Base-by-base conservation (phyloP, 805 yeast species). In the Yarrowia sp. region DNA sequence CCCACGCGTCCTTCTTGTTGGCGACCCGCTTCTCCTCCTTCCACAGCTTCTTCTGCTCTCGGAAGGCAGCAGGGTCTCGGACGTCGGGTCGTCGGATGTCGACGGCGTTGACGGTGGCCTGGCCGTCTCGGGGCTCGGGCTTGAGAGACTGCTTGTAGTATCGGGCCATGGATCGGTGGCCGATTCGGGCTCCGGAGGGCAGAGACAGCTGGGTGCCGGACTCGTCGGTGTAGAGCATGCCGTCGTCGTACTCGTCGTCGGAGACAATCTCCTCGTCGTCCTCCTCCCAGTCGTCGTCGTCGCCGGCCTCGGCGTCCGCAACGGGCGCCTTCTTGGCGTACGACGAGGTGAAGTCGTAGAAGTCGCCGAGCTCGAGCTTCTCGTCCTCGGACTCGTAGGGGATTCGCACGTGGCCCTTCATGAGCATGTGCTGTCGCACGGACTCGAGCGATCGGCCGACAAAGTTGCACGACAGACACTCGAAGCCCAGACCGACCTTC, bases 351-450 rank as follows among this genome's bases (percentile, higher is more conserved):
- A 90, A 92, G 71, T 93, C 97, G 71, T 94, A 94, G 70, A 87
- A 94, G 39, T 84, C 86, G 0, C 91, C 81, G 44, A 93, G 79
- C 69, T 86, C 87, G 51, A 84, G 80, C 69, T 85, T 84, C 69
- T 94, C 96, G 63, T 86, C 86, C 61, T 84, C 86, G 0, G 84
- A 74, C 68, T 94, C 98, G 73, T 88, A 94, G 0, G 98, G 97
- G 64, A 94, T 80, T 70, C 84, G 82, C 76, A 93, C 87, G 73
- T 94, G 99, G 63, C 90, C 84, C 73, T 94, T 94, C 8, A 87
- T 81, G 4, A 79, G 68, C 88, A 90, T 86, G 73, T 94, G 99
- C 42, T 90, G 94, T 67, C 97, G 85, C 10, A 89, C 91, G 64
- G 96, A 88, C 69, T 89, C 96, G 29, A 93, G 71, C 61, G 84